phyloP scores from a whole-genome alignment of 2,329 filamentous ascomycete genomes.

The Celoporthe dispersa region DNA sequence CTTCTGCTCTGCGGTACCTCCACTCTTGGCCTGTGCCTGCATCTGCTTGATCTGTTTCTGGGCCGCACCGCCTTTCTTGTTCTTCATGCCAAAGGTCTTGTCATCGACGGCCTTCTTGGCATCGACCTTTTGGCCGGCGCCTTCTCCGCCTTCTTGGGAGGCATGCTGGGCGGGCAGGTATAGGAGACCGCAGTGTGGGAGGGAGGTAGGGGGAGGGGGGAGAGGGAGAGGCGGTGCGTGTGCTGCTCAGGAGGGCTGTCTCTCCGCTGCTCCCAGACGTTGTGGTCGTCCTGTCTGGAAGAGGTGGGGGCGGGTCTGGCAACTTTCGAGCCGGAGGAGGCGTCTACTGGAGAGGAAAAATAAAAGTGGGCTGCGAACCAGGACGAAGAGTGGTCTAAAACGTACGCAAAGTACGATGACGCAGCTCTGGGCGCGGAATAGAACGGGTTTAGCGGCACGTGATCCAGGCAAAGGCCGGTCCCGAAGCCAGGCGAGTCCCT shows the following conservation, averaged over 20 bases:
- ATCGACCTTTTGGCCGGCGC: constrained; percentile 52
- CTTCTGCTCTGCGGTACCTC: constrained; percentile 87
- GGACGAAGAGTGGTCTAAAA: not conserved
- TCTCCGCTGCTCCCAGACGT: constrained; percentile 9
- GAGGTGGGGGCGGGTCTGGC: constrained; percentile 11
- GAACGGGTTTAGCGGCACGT: constrained; percentile 11
- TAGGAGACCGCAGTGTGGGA: not conserved
- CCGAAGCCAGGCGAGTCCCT: constrained; percentile 17
- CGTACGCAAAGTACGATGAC: constrained; percentile 17
- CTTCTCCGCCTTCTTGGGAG: constrained; percentile 69
- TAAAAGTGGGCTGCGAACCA: constrained; percentile 1
- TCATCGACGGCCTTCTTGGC: constrained; percentile 76
- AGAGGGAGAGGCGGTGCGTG: not conserved
- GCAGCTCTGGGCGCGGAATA: constrained; percentile 7
- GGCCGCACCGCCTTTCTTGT: constrained; percentile 92
- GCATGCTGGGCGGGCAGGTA: constrained; percentile 59
- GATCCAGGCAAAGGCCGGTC: constrained; percentile 9
- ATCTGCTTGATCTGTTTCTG: constrained; percentile 91
- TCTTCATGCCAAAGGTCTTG: constrained; percentile 99
- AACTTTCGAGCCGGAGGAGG: constrained; percentile 3
- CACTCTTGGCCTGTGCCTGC: constrained; percentile 70
- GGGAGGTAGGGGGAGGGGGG: too few species aligned
- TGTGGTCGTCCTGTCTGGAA: constrained; percentile 7
- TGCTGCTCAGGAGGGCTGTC: not conserved
- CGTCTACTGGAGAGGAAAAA: not conserved